These are phyloP conservation scores for Erysimum pusillum DNA, from an alignment of 441 rosid genomes.

Conservation along the genomic window DNA sequence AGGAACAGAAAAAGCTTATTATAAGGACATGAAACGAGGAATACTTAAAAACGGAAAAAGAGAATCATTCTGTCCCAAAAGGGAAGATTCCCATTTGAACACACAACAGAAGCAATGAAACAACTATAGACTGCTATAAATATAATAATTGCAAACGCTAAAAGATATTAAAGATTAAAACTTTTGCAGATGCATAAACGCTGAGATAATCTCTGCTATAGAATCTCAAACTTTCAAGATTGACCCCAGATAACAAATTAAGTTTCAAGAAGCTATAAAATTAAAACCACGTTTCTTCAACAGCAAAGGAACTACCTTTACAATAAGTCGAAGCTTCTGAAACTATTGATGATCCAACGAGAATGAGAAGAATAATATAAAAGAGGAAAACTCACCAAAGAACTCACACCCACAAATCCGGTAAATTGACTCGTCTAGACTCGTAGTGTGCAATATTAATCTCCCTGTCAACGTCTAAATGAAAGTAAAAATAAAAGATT, in stretches of 20 bases:
- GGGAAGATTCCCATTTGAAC: constrained; percentile 32
- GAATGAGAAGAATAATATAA: constrained; percentile 7
- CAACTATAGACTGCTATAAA: background rate
- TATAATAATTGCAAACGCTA: constrained; percentile 9
- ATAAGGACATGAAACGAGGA: constrained; percentile 26
- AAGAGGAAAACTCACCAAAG: constrained; percentile 26
- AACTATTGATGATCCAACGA: constrained; percentile 29
- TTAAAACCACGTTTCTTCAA: background rate
- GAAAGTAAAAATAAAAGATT: constrained; percentile 1
- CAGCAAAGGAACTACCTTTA: constrained; percentile 33
- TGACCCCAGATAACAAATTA: background rate
- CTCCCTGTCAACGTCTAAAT: constrained; percentile 39
- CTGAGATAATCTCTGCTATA: background rate
- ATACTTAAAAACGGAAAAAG: constrained; percentile 7
- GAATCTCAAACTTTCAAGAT: constrained; percentile 6
- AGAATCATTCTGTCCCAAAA: constrained; percentile 36
- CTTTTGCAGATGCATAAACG: constrained; percentile 34
- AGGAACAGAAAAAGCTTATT: constrained; percentile 37
- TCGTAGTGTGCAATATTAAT: constrained; percentile 36
- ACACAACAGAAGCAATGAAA: constrained; percentile 22
- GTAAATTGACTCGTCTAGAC: constrained; percentile 17
- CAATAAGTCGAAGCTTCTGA: constrained; percentile 24
- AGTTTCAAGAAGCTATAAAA: constrained; percentile 13
- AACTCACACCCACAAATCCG: constrained; percentile 33
- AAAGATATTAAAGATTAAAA: background rate